These are phyloP conservation scores for Kazachstania viticola DNA, from an alignment of 805 yeast species.

Conservation along the genomic window DNA sequence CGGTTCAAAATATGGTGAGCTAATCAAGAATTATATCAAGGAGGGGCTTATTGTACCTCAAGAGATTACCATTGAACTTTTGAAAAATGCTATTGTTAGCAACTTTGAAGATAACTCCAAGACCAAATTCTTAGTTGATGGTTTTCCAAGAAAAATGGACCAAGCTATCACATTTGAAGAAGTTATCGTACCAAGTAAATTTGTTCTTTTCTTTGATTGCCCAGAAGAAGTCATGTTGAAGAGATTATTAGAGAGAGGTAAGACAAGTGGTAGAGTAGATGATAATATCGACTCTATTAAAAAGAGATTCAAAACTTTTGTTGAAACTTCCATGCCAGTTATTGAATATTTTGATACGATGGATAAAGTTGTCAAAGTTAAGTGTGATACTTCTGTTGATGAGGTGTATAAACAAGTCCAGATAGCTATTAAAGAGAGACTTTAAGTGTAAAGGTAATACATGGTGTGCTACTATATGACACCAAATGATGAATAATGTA, in stretches of 20 bases:
- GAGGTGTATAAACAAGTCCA: slow-evolving; percentile 62
- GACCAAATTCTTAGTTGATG: slow-evolving; percentile 71
- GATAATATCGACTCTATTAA: slow-evolving; percentile 85
- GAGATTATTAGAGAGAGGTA: slow-evolving; percentile 81
- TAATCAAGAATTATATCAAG: slow-evolving; percentile 72
- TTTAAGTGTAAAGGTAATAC: slow-evolving; percentile 1
- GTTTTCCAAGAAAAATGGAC: slow-evolving; percentile 97
- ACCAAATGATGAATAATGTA: no score
- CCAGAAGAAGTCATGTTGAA: slow-evolving; percentile 74
- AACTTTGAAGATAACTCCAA: slow-evolving; percentile 36
- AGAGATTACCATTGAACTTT: slow-evolving; percentile 71
- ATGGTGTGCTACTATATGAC: no score
- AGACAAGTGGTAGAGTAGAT: slow-evolving; percentile 89
- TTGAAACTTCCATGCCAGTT: slow-evolving; percentile 89
- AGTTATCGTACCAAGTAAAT: slow-evolving; percentile 54
- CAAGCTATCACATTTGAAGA: slow-evolving; percentile 92
- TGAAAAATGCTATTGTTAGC: slow-evolving; percentile 66
- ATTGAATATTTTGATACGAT: slow-evolving; percentile 69
- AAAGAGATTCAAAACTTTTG: slow-evolving; percentile 78
- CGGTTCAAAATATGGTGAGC: slow-evolving; percentile 74
- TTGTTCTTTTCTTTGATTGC: slow-evolving; percentile 70
- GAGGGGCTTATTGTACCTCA: slow-evolving; percentile 93
- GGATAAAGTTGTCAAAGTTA: slow-evolving; percentile 63
- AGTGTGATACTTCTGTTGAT: slow-evolving; percentile 74
- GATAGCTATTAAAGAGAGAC: slow-evolving; percentile 42